Evolutionary conservation across 768 basidiomycete species (phyloP), one percentile per base, ranked within the genome.

Genomic region (Tylopilus rubrobrunneus): DNA sequence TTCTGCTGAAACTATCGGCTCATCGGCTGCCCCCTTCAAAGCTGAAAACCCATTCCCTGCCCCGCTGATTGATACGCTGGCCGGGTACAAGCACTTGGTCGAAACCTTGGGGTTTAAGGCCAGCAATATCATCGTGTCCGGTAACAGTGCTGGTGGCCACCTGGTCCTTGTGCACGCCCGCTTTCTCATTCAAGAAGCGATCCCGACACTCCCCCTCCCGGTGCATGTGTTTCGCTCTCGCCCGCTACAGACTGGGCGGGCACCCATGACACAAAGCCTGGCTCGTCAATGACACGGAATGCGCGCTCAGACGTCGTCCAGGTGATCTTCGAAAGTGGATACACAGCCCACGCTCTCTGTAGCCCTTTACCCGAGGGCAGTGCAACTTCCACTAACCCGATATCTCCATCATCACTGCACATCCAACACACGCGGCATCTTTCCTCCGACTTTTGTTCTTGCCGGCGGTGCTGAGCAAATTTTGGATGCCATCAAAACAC

Each of bases 391-490:
- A 23, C 45, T 41, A 50, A 61, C 21, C 5, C 52, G 53, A 45
- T 57, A 19, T 58, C 58, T 6, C 59, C 58, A 8, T 21, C 55
- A 4, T 62, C 55, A 1, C 45, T 59, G 19, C 46, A n/a, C 37
- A 44, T 53, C n/a, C 34, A 29, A 57, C 14, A 51, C 51, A 6
- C 48, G 15, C 8, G 62, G 59, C 0, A 28, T 56, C 19, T 69
- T 69, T 51, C 65, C 70, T 12, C 56, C 56, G 9, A 71, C 71
- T 25, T 53, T 59, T 19, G 53, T 72, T 11, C 45, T 65, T 33
- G 62, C 55, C 7, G 67, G 70, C 11, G 64, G 63, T 5, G 67
- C 58, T 15, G 71, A 72, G 42, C 55, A 61, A 59, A 57, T 56
- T 7, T 45, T 66, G 14, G 71, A 73, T 48, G 36, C 45, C n/a